These are phyloP conservation scores for Articulospora tetracladia DNA, from an alignment of 495 filamentous ascomycete species.

Conservation along the genomic window DNA sequence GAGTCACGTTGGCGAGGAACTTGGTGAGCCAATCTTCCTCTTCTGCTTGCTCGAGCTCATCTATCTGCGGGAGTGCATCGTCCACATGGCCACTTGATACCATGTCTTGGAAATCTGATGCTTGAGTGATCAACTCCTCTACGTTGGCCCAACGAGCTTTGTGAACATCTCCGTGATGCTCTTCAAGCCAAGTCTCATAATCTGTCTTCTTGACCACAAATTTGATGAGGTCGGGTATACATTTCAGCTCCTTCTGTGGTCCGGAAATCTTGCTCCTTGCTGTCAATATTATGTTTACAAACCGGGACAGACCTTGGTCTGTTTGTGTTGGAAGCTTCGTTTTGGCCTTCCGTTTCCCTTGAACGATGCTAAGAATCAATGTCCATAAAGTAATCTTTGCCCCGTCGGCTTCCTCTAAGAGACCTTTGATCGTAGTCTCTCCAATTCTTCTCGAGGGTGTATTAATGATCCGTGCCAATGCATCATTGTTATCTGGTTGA, in stretches of 20 bases:
- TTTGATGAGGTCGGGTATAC: conserved; percentile 68
- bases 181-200: conserved; percentile 69
- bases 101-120: conserved; percentile 60
- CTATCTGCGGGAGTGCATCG: conserved; percentile 70
- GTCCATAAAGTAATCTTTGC: conserved; percentile 70
- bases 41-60: conserved; percentile 67
- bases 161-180: conserved; percentile 68
- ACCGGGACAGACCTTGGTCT: conserved; percentile 58
- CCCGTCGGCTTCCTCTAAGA: conserved; percentile 72
- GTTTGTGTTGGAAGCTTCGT: conserved; percentile 65
- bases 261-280: conserved; percentile 55
- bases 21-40: conserved; percentile 67
- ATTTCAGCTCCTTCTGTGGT: conserved; percentile 33
- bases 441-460: conserved; percentile 78
- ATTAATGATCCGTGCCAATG: conserved; percentile 81
- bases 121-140: conserved; percentile 78
- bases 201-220: conserved; percentile 68
- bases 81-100: conserved; percentile 40
- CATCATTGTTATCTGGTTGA: conserved; percentile 86
- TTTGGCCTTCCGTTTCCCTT: conserved; percentile 61
- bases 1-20: conserved; percentile 85
- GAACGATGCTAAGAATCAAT: conserved; percentile 63
- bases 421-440: conserved; percentile 67
- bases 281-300: conserved; percentile 60
- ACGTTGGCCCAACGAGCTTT: conserved; percentile 89